phyloP scores from a whole-genome alignment of 2,329 filamentous ascomycete genomes.

The Neospermospora avenae region DNA sequence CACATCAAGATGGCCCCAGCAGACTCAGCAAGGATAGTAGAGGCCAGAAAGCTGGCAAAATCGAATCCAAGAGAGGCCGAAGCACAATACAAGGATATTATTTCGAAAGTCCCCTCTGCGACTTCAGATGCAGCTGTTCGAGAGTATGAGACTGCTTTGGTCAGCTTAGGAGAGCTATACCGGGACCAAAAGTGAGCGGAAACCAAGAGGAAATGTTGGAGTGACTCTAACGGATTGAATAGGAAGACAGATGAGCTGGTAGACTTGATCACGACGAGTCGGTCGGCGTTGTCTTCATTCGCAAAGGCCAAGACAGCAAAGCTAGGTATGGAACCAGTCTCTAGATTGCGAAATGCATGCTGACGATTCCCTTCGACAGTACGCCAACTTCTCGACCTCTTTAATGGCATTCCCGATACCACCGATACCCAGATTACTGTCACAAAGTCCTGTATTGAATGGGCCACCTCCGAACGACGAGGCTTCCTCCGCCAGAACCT shows the following conservation, averaged over 20 bases:
- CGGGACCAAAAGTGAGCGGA: conserved; percentile 72
- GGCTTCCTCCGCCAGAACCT: conserved; percentile 97
- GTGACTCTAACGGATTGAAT: conserved; percentile 32
- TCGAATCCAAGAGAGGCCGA: conserved; percentile 81
- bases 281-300: conserved; percentile 89
- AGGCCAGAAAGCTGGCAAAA: conserved; percentile 82
- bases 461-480: conserved; percentile 91
- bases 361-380: conserved; percentile 52
- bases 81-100: conserved; percentile 82
- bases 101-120: conserved; percentile 78
- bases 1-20: conserved; percentile 50
- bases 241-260: conserved; percentile 83
- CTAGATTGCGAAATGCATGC: background rate
- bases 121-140: conserved; percentile 80
- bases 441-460: conserved; percentile 99
- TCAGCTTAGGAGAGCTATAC: conserved; percentile 89
- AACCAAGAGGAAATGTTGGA: background rate
- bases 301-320: conserved; percentile 99
- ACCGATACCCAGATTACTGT: conserved; percentile 91
- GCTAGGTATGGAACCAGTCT: conserved; percentile 61
- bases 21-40: conserved; percentile 69
- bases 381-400: conserved; percentile 92
- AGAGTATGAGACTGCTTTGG: conserved; percentile 86
- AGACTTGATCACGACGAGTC: conserved; percentile 83
- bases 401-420: conserved; percentile 89